These are phyloP conservation scores for Abelmoschus esculentus DNA, from an alignment of 345 rosid genomes.

Conservation along the genomic window DNA sequence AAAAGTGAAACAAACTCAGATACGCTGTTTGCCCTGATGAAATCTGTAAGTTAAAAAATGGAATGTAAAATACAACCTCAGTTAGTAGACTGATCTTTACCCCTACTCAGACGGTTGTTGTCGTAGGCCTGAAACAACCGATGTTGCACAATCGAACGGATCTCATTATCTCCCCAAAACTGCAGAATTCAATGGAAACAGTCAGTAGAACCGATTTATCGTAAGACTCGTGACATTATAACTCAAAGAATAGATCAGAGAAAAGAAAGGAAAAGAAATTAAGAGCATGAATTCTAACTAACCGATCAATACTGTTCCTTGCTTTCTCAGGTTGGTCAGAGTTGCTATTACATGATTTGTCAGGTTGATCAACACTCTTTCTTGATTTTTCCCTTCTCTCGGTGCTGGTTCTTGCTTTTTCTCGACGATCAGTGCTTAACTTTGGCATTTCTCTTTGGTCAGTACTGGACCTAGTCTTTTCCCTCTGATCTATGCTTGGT, in stretches of 20 bases:
- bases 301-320: conserved; percentile 83
- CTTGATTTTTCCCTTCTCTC: conserved; percentile 49
- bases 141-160: conserved; percentile 85
- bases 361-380: conserved; percentile 38
- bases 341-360: conserved; percentile 30
- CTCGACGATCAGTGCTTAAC: conserved; percentile 38
- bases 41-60: background rate
- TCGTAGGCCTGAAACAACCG: conserved; percentile 78
- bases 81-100: conserved; percentile 14
- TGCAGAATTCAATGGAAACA: conserved; percentile 23
- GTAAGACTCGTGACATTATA: background rate
- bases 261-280: background rate
- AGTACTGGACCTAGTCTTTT: conserved; percentile 37
- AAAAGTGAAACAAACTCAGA: no score
- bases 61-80: conserved; percentile 16
- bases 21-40: no score
- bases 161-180: conserved; percentile 80
- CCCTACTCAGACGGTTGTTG: conserved; percentile 36
- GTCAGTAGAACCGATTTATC: conserved; percentile 4
- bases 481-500: conserved; percentile 41
- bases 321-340: conserved; percentile 51
- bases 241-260: background rate
- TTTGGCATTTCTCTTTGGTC: conserved; percentile 62
- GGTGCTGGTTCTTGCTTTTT: conserved; percentile 44
- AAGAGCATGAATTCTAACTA: conserved; percentile 8